These are phyloP conservation scores for Aegilops bicornis DNA, from an alignment of 176 grass and related monocot species.

Conservation along the genomic window DNA sequence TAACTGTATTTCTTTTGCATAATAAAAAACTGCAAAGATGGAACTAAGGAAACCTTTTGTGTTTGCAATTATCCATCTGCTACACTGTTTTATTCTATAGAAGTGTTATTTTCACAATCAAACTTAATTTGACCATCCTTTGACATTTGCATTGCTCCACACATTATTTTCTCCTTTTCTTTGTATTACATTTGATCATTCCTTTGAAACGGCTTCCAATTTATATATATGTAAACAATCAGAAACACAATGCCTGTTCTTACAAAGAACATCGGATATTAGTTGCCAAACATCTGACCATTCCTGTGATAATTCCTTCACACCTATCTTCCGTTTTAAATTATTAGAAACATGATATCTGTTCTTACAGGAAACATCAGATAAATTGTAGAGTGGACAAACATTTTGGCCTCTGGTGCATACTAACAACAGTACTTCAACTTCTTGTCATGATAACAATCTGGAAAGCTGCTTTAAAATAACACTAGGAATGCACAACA, in stretches of 20 bases:
- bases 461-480: background rate
- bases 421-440: background rate
- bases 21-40: background rate
- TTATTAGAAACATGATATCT: background rate
- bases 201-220: background rate
- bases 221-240: background rate
- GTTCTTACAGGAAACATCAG: background rate
- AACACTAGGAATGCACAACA: background rate
- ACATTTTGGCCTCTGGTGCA: background rate
- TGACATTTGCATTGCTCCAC: background rate
- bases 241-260: background rate
- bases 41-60: background rate
- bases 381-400: background rate
- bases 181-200: conserved; percentile 5
- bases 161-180: background rate
- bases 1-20: background rate
- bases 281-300: background rate
- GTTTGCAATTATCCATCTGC: background rate
- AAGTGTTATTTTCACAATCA: background rate
- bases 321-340: background rate
- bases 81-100: background rate
- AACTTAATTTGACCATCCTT: conserved; percentile 13
- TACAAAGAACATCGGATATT: background rate
- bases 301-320: background rate
- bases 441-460: background rate